A percentile compares a stretch with the other conserved stretches of the same genome.
Conservation (phyloP, 2,329 filamentous ascomycete species). For the Mariannaea elegans region DNA sequence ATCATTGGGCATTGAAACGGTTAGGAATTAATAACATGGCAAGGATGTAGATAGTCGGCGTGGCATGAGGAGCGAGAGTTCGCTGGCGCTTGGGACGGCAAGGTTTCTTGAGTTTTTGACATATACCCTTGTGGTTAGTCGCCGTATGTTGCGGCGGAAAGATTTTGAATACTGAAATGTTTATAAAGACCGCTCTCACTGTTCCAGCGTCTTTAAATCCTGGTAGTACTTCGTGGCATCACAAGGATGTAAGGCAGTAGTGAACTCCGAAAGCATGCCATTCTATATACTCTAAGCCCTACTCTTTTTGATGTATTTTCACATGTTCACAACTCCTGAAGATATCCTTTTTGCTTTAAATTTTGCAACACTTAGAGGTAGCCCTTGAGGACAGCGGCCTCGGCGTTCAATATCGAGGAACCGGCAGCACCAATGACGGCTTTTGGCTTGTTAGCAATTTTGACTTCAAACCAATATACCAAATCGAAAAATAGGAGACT, state of each 20-base stretch:
- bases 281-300: constrained; percentile 11
- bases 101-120: not conserved
- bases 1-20: not conserved
- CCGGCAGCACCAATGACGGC: constrained; percentile 96
- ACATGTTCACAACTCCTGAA: not conserved
- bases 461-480: not conserved
- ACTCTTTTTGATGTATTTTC: constrained; percentile 10
- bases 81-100: constrained; percentile 4
- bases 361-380: constrained; percentile 65
- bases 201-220: not conserved
- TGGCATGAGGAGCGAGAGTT: not conserved
- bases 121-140: constrained; percentile 20
- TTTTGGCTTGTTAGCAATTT: constrained; percentile 41
- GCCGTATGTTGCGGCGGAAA: not conserved
- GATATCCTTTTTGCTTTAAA: not conserved
- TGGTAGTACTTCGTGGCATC: not conserved
- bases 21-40: not conserved
- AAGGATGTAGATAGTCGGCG: constrained; percentile 13
- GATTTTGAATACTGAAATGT: constrained; percentile 7
- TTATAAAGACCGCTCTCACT: not conserved
- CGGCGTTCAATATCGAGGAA: constrained; percentile 92
- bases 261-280: constrained; percentile 11
- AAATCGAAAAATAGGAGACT: constrained; percentile 40
- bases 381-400: constrained; percentile 90
- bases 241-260: not conserved